Base-by-base conservation (phyloP, 129 eudicot genomes). In the Deinandra increscens region DNA sequence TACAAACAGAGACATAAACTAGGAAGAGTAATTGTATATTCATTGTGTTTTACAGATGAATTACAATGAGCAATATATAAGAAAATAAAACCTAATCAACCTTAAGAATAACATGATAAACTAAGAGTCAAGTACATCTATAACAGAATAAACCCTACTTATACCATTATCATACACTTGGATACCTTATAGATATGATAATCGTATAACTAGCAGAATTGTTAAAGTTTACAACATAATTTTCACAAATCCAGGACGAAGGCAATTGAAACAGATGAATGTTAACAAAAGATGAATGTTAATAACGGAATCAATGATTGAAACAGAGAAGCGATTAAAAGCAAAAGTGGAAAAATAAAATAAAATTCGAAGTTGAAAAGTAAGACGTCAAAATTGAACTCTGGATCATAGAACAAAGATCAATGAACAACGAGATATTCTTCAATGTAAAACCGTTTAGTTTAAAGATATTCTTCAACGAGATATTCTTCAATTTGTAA, bases 201-300 rank as follows among this genome's bases (percentile, higher is more conserved):
- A 26, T 26, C 31, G 3, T 26, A 26, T 26, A 26, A 26, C 31
- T 26, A 26, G 31, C 31, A 68, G 44, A 49, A 48, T 12, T 34
- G 46, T 31, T 13, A 17, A 68, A 12, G 19, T 23, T 53, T 23
- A 26, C 31, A 42, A 54, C 37, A 23, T 36, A 56, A 7, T 39
- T 42, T 23, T 10, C 53, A 43, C 66, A 41, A 69, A 8, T 53
- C 36, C 64, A 37, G n/a, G 50, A 68, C 56, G 14, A 51, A 45
- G 8, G 44, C 41, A 3, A 1, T 1, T 9, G 20, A 26, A 49
- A 49, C 10, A 9, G 31, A 26, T 1, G 31, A 26, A 26, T 26
- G 31, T 26, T 8, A 48, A 48, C 42, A 49, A 49, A 11, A 9
- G 31, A 26, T 1, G 31, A 26, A 26, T 26, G 31, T 26, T 26